Evolutionary conservation across 1,139 yeast species (phyloP), one percentile per base, ranked within the genome.

Genomic region (Candida gigantensis): DNA sequence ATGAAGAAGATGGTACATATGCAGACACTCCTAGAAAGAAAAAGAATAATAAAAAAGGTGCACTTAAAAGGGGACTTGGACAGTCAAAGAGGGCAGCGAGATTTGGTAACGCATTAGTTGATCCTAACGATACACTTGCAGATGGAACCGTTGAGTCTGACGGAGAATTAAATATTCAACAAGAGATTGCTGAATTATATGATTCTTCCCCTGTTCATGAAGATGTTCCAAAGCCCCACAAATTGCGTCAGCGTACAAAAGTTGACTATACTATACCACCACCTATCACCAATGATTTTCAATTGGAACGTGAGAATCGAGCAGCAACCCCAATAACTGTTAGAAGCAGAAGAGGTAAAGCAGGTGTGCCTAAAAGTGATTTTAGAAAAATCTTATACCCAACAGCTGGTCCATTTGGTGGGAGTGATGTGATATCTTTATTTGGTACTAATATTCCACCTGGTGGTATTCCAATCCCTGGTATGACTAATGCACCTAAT

Each of bases 361-460:
- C 62, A 6, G 51, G 62, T 4, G 53, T 58, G n/a, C 52, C 48
- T 24, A 77, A 70, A 47, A 69, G 66, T 32, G 74, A 74, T 25
- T 66, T 64, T 43, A 58, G 84, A 34, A 74, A 85, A 51, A 73
- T 92, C 29, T 62, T 88, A 31, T 87, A 84, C 51, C 95, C 96
- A n/a, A 88, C 96, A 0, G 87, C 89, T n/a, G 96, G 97, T 1
- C 96, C 97, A 2, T 92, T 92, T 67, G 96, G 96, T 18, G 97
- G 97, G 20, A 82, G 89, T 45, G 96, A 88, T 54, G 87, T 84
- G 1, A 72, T 81, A 2, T 81, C 95, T 0, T 68, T 86, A 26
- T 84, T 85, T 56, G 90, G 90, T 1, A 76, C 77, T 36, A 79
- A 81, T 48, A 68, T 79, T 2, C 81, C 83, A 7, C 72, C 75